These are phyloP conservation scores for Bisporella sp. DNA, from an alignment of 2,329 filamentous ascomycete species.

Conservation along the genomic window DNA sequence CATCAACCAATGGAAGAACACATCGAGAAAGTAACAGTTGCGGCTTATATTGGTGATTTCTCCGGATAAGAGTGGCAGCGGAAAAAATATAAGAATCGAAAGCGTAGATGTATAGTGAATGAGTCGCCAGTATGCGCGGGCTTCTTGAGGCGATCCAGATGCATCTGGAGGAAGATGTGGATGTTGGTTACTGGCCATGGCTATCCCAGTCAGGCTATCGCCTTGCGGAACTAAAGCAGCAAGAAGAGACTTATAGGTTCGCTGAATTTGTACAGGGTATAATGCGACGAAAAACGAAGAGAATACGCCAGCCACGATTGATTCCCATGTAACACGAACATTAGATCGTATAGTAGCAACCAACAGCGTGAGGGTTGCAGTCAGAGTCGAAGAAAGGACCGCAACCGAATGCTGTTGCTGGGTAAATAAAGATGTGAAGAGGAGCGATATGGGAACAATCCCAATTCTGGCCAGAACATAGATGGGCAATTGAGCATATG, in stretches of 20 bases:
- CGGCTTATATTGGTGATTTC: constrained; percentile 40
- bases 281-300: constrained; percentile 44
- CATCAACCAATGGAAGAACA: constrained; percentile 49
- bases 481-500: constrained; percentile 43
- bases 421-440: constrained; percentile 39
- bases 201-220: constrained; percentile 34
- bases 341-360: constrained; percentile 39
- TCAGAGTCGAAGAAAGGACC: constrained; percentile 42
- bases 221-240: constrained; percentile 35
- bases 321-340: constrained; percentile 43
- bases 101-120: constrained; percentile 45
- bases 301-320: constrained; percentile 43
- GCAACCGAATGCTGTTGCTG: constrained; percentile 38
- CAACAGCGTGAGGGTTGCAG: constrained; percentile 42
- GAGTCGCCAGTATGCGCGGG: constrained; percentile 42
- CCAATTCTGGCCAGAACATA: constrained; percentile 45
- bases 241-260: constrained; percentile 41
- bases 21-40: constrained; percentile 47
- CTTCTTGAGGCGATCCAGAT: constrained; percentile 35
- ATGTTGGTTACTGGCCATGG: constrained; percentile 2
- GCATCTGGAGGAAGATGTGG: constrained; percentile 18
- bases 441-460: constrained; percentile 40
- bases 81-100: constrained; percentile 40
- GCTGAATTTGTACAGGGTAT: constrained; percentile 42
- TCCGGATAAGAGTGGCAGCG: constrained; percentile 41